Percentiles rank a stretch among this genome's conserved stretches.
These are phyloP conservation scores for Salvia hispanica DNA, from an alignment of 257 asterid species.

Conservation along the genomic window DNA sequence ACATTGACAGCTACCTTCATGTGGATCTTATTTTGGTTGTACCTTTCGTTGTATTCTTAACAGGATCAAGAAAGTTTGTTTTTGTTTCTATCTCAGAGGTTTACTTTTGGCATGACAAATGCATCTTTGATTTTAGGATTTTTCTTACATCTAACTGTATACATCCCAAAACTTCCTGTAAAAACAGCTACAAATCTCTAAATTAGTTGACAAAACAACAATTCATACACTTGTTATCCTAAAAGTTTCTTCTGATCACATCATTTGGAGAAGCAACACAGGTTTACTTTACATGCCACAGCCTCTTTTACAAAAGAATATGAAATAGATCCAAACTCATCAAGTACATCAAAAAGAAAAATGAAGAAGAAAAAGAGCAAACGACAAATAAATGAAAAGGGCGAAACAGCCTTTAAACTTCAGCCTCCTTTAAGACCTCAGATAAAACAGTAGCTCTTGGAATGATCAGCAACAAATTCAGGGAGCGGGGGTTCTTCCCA, in stretches of 20 bases:
- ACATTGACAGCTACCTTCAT: no score
- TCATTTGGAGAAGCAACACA: background rate
- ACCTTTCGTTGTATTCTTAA: no score
- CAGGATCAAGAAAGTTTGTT: no score
- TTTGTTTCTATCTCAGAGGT: no score
- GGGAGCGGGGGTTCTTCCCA: constrained; percentile 52
- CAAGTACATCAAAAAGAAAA: constrained; percentile 21
- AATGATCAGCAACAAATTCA: constrained; percentile 37
- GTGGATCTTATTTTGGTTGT: no score
- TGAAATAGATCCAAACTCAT: constrained; percentile 36
- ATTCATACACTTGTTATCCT: background rate
- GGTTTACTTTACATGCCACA: constrained; percentile 16
- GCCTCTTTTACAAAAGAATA: constrained; percentile 39
- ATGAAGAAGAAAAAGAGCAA: background rate
- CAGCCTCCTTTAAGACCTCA: constrained; percentile 33
- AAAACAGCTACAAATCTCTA: background rate
- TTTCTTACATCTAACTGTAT: no score
- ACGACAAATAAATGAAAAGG: background rate
- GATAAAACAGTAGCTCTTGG: constrained; percentile 38
- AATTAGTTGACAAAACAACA: no score
- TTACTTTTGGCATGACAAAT: no score
- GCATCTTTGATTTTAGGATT: no score
- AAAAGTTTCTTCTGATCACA: background rate
- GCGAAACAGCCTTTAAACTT: constrained; percentile 31
- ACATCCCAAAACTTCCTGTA: no score